Conservation (phyloP, 257 asterid species). For the Solanum ahanhuiri region DNA sequence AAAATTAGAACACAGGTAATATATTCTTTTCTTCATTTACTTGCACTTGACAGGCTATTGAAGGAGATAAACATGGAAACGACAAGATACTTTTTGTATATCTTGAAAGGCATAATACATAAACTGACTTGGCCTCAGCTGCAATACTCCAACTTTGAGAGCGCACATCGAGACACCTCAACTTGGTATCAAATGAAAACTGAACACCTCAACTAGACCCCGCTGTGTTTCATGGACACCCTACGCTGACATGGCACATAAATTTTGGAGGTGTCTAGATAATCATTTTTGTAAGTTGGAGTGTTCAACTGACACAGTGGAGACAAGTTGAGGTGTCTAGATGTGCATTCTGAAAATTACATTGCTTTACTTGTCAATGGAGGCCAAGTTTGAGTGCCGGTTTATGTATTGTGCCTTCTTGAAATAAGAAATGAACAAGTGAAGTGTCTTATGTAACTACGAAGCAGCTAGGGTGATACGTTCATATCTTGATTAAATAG, state of each 20-base stretch:
- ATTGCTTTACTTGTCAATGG: background rate
- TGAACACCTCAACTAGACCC: background rate
- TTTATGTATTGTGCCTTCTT: background rate
- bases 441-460: background rate
- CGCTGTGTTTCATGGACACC: background rate
- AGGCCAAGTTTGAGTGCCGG: background rate
- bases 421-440: background rate
- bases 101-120: background rate
- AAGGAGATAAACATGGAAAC: background rate
- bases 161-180: background rate
- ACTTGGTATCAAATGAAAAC: background rate
- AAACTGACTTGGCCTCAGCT: background rate
- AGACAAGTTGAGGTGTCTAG: background rate
- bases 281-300: background rate
- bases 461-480: background rate
- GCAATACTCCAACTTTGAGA: background rate
- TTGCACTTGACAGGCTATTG: background rate
- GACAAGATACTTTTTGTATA: background rate
- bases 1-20: background rate
- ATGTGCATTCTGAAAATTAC: background rate
- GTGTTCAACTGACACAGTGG: background rate
- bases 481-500: background rate
- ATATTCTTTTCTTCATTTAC: background rate
- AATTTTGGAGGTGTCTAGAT: background rate
- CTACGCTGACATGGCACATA: background rate